These are phyloP conservation scores for thale cress (Arabidopsis thaliana) DNA, from an alignment of 345 rosid genomes.

Conservation along the genomic window DNA sequence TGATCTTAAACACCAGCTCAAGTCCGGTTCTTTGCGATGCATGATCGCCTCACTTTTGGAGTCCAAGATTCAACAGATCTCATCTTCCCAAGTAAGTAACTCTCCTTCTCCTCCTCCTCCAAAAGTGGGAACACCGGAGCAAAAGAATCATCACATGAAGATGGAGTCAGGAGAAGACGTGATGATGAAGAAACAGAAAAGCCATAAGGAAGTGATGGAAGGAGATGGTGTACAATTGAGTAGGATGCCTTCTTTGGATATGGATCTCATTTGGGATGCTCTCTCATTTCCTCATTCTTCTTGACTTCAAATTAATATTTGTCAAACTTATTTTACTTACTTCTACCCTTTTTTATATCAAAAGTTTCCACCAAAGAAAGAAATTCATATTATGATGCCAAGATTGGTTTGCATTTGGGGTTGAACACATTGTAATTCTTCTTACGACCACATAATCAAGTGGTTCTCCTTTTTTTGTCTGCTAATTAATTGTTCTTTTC, in stretches of 20 bases:
- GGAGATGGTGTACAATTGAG: conserved; percentile 80
- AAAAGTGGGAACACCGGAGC: conserved; percentile 29
- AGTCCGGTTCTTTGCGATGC: conserved; percentile 58
- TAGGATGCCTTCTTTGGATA: conserved; percentile 97
- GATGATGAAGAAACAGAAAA: conserved; percentile 45
- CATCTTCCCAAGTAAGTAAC: conserved; percentile 38
- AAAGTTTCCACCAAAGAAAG: not conserved
- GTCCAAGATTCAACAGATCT: conserved; percentile 44
- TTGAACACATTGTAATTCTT: conserved; percentile 26
- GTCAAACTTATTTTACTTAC: conserved; percentile 12
- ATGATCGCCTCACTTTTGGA: conserved; percentile 46
- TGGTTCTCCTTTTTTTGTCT: conserved; percentile 29
- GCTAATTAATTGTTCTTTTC: conserved; percentile 32
- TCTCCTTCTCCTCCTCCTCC: conserved; percentile 28
- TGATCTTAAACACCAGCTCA: conserved; percentile 74
- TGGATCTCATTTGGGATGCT: conserved; percentile 97
- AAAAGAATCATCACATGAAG: conserved; percentile 44
- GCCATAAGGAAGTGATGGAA: conserved; percentile 47
- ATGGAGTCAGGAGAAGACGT: conserved; percentile 49
- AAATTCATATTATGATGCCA: conserved; percentile 21
- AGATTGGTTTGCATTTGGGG: conserved; percentile 21
- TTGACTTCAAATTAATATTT: conserved; percentile 43
- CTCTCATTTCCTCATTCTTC: conserved; percentile 63
- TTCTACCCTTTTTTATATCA: not conserved
- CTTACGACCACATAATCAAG: conserved; percentile 21